Evolutionary conservation across 2,329 filamentous ascomycete species (phyloP), one percentile per base, ranked within the genome.

Genomic region (Sporothrix euskadiensis): DNA sequence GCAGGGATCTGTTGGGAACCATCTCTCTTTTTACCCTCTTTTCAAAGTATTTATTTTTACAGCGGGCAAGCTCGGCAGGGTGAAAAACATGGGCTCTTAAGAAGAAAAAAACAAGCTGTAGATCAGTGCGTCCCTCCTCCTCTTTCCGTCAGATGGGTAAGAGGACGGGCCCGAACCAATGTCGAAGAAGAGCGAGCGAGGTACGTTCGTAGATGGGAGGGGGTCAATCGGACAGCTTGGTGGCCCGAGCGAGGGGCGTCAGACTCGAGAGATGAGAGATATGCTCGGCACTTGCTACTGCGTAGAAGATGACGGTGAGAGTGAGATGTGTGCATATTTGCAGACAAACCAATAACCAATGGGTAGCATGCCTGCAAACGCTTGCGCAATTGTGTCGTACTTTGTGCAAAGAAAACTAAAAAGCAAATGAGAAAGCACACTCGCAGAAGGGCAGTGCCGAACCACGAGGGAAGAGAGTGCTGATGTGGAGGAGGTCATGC

Each of bases 1-100:
- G 14, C 39, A 30, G 22, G 39, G 61, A 66, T 44, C 19, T 16
- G 10, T 39, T 63, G 56, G 56, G 30, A 7, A 16, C 57, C 57
- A 39, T 61, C 16, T 54, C n/a, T 54, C n/a, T 54, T 26, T 14
- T 19, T 26, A 7, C 8, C 47, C 19, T 54, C 52, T 6, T 10
- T 22, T n/a, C 26, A 26, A 2, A 26, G 26, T 22, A 8, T 44
- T 41, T 12, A n/a, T 44, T 49, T 35, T 68, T 12, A 52, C 41
- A 52, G 26, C 63, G 47, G 65, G 65, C 65, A 68, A 68, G 26
- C 65, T 68, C 65, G 65, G 44, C 65, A 66, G 41, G 14, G 9
- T 32, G 41, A 49, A 66, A 66, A 66, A 49, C 35, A 65, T 9
- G 22, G 63, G 19, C 56, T 35, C 26, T 16, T 59, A 16, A 4